These are phyloP conservation scores for Cordyceps cateniannulata DNA, from an alignment of 2,329 filamentous ascomycete species.

Conservation along the genomic window DNA sequence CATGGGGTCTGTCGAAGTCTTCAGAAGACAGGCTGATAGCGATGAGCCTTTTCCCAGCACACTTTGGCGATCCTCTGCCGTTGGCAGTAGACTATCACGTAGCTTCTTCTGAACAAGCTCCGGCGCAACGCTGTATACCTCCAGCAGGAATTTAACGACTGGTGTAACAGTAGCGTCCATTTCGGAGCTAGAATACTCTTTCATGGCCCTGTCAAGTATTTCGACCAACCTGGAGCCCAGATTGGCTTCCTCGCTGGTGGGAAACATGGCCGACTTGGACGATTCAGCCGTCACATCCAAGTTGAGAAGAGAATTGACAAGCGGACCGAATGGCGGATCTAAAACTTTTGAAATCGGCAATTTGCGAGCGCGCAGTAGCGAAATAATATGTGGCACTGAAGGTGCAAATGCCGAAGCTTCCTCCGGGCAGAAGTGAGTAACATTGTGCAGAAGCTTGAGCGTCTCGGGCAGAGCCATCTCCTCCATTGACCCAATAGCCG, in stretches of 20 bases:
- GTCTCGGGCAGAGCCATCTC: constrained; percentile 79
- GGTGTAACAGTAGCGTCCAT: constrained; percentile 67
- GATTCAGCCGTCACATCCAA: constrained; percentile 59
- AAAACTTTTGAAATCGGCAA: constrained; percentile 59
- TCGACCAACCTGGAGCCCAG: constrained; percentile 61
- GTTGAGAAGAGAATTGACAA: constrained; percentile 78
- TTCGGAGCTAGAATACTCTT: constrained; percentile 57
- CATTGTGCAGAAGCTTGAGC: constrained; percentile 82
- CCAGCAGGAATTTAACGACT: constrained; percentile 66
- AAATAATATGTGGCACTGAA: constrained; percentile 63
- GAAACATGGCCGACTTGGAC: constrained; percentile 55
- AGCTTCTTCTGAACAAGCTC: constrained; percentile 54
- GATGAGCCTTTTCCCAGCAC: constrained; percentile 72
- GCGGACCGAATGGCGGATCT: constrained; percentile 61
- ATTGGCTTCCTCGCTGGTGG: constrained; percentile 50
- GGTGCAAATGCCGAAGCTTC: constrained; percentile 56
- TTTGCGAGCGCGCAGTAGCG: constrained; percentile 56
- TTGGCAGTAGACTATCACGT: constrained; percentile 64
- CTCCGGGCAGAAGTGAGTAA: constrained; percentile 67
- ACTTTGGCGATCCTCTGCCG: constrained; percentile 65
- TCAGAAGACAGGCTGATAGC: constrained; percentile 69
- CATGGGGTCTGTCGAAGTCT: constrained; percentile 66
- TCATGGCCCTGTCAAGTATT: constrained; percentile 62
- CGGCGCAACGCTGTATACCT: constrained; percentile 64
- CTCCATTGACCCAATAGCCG: constrained; percentile 52